A percentile compares a stretch with the other conserved stretches of the same genome.
These are phyloP conservation scores for Fusarium mundagurra DNA, from an alignment of 2,329 filamentous ascomycete genomes.

Conservation along the genomic window DNA sequence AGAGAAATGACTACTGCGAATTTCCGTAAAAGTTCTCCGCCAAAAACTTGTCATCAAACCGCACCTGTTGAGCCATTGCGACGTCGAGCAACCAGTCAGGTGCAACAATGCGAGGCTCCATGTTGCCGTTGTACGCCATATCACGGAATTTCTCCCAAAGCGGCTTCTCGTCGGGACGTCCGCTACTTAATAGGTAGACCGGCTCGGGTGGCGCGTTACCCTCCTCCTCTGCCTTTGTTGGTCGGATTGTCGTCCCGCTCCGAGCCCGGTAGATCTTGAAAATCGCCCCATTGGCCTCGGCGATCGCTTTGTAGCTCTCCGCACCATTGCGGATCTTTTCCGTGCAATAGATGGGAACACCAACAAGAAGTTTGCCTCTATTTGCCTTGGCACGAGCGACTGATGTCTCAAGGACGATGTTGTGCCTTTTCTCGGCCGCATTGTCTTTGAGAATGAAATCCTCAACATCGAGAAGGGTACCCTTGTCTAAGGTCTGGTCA, in stretches of 20 bases:
- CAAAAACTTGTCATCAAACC: conserved; percentile 72
- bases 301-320: conserved; percentile 86
- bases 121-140: conserved; percentile 80
- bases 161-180: conserved; percentile 71
- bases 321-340: conserved; percentile 81
- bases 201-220: conserved; percentile 72
- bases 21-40: conserved; percentile 55
- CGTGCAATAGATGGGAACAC: conserved; percentile 86
- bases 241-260: conserved; percentile 72
- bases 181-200: conserved; percentile 83
- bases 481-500: conserved; percentile 76
- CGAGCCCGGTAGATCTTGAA: conserved; percentile 82
- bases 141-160: conserved; percentile 84
- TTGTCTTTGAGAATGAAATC: conserved; percentile 77
- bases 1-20: conserved; percentile 14
- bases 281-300: conserved; percentile 86
- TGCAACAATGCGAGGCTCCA: conserved; percentile 81
- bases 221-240: conserved; percentile 72
- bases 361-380: conserved; percentile 77
- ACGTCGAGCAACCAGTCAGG: conserved; percentile 92
- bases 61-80: conserved; percentile 86
- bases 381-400: conserved; percentile 78
- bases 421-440: conserved; percentile 76
- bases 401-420: conserved; percentile 74
- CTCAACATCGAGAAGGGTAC: conserved; percentile 70